Conservation (phyloP, 2,329 filamentous ascomycete genomes). For the Diaporthe sp. region DNA sequence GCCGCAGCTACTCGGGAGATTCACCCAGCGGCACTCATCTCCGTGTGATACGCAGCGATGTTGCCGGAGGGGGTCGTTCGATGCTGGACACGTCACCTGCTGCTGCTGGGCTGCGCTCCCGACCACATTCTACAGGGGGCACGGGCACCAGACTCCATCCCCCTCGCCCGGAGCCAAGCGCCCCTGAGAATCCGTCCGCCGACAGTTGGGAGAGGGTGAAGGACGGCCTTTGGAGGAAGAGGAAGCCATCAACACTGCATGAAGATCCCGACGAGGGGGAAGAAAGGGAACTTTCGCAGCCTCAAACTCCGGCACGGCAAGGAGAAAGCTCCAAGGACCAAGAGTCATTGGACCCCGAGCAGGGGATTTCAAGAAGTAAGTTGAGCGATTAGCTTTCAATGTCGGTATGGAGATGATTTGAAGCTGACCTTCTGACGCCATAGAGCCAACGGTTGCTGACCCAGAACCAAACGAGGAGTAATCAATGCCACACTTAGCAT, state of each 20-base stretch:
- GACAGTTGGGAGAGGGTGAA: background rate
- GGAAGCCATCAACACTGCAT: background rate
- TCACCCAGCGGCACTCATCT: background rate
- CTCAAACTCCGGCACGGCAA: background rate
- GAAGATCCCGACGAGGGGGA: background rate
- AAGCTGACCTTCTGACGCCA: background rate
- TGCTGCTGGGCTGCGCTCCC: background rate
- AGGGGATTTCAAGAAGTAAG: slow-evolving; percentile 5
- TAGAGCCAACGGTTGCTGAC: slow-evolving; percentile 3
- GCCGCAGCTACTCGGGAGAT: background rate
- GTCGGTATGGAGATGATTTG: background rate
- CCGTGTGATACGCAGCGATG: background rate
- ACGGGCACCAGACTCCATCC: no score
- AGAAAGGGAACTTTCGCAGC: background rate
- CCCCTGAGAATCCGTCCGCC: background rate
- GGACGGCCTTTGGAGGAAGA: background rate
- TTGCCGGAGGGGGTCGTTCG: background rate
- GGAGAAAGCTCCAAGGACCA: background rate
- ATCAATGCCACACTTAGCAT: background rate
- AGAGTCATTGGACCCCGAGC: background rate
- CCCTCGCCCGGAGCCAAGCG: background rate
- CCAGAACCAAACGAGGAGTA: background rate
- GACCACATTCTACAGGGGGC: background rate
- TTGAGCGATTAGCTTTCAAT: background rate
- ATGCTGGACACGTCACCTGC: background rate